Conservation (phyloP, 1,284 basidiomycete species). For the Ganoderma meredithae region DNA sequence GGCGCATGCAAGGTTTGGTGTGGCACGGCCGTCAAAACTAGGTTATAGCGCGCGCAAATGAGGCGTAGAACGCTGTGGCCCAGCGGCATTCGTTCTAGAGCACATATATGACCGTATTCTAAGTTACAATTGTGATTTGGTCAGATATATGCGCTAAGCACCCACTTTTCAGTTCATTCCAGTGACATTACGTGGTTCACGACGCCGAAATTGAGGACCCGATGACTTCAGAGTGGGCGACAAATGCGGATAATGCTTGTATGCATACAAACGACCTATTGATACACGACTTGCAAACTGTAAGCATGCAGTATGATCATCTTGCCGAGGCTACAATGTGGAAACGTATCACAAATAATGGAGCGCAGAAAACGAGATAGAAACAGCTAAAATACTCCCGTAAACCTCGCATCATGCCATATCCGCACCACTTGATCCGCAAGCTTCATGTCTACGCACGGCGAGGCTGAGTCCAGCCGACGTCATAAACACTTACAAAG, state of each 20-base stretch:
- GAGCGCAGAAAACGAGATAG: background rate
- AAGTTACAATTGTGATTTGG: background rate
- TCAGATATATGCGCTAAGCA: background rate
- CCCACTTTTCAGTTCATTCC: background rate
- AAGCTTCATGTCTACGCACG: slow-evolving; percentile 63
- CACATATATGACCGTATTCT: background rate
- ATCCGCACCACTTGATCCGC: slow-evolving; percentile 71
- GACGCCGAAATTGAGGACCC: no score
- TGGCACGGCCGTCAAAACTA: background rate
- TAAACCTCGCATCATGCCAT: slow-evolving; percentile 68
- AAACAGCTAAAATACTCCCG: slow-evolving; percentile 30
- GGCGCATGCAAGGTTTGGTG: background rate
- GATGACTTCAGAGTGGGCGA: background rate
- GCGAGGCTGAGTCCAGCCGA: background rate
- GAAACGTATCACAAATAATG: background rate
- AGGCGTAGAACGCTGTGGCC: background rate
- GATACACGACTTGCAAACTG: background rate
- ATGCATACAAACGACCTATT: background rate
- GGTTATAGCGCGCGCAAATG: background rate
- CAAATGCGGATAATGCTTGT: background rate
- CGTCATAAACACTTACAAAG: background rate
- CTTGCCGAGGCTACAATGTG: background rate
- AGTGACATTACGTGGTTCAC: no score
- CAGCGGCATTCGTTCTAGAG: background rate
- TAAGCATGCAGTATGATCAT: background rate